These are phyloP conservation scores for Passiflora organensis DNA, from an alignment of 345 rosid species.

Conservation along the genomic window DNA sequence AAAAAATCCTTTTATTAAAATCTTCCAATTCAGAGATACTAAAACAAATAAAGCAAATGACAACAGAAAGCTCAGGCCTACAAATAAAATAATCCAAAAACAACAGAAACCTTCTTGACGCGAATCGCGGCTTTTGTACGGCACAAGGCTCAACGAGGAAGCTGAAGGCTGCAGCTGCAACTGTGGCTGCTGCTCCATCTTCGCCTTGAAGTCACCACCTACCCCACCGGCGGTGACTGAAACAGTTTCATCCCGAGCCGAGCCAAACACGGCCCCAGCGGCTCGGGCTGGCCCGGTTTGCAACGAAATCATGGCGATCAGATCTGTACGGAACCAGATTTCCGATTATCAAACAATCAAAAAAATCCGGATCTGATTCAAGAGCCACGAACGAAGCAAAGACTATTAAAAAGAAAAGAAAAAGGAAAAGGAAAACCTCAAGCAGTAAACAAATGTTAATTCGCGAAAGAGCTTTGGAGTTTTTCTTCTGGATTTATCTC, in stretches of 20 bases:
- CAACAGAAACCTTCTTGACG: conserved; percentile 35
- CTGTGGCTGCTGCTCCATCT: conserved; percentile 51
- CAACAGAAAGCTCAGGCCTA: too few relatives aligned
- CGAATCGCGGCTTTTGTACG: conserved; percentile 35
- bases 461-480: too few relatives aligned
- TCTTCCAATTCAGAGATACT: too few relatives aligned
- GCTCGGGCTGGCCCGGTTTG: conserved; percentile 41
- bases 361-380: conserved; percentile 24
- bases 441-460: background rate
- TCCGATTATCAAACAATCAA: conserved; percentile 15
- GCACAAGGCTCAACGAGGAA: conserved; percentile 39
- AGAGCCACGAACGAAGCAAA: background rate
- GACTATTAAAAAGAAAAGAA: conserved; percentile 6
- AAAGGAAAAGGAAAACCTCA: conserved; percentile 17
- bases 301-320: conserved; percentile 48
- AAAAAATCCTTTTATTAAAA: too few relatives aligned
- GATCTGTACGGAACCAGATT: background rate
- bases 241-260: conserved; percentile 40
- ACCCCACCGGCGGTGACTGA: conserved; percentile 8
- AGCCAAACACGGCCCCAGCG: conserved; percentile 26
- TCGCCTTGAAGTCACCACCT: conserved; percentile 32
- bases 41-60: too few relatives aligned
- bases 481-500: too few relatives aligned
- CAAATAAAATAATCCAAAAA: background rate
- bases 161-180: conserved; percentile 29